phyloP scores from a whole-genome alignment of 2,329 filamentous ascomycete species.

The Curvularia spicifera region DNA sequence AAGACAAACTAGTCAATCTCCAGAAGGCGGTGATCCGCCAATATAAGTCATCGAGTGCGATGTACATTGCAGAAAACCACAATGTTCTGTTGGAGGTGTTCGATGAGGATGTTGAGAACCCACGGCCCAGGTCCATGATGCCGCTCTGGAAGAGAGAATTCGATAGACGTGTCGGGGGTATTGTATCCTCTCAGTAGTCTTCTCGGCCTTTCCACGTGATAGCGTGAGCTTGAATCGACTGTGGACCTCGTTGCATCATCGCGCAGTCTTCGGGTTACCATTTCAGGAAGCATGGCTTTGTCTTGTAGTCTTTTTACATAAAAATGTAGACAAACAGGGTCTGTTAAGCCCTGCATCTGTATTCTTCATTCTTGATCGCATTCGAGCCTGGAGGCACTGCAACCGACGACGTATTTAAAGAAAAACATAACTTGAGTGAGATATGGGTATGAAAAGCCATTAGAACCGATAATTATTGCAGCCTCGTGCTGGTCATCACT shows the following conservation, averaged over 20 bases:
- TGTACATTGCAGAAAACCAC: conserved; percentile 23
- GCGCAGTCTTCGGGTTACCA: background rate
- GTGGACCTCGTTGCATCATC: background rate
- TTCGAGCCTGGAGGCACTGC: background rate
- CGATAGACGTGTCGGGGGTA: conserved; percentile 29
- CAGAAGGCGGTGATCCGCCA: conserved; percentile 36
- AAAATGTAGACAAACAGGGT: background rate
- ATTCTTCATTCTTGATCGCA: background rate
- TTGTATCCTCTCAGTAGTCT: conserved; percentile 18
- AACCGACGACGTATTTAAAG: background rate
- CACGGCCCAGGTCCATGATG: conserved; percentile 35
- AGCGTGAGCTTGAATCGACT: background rate
- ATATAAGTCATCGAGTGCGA: conserved; percentile 27
- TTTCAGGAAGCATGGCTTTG: background rate
- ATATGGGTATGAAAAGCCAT: background rate
- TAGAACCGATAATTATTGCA: background rate
- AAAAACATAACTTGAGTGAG: background rate
- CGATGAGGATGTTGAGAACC: conserved; percentile 18
- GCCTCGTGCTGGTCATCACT: background rate
- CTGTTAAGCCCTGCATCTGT: background rate
- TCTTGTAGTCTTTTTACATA: background rate
- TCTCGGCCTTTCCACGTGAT: background rate
- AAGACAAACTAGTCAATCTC: conserved; percentile 26
- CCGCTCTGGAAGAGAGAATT: conserved; percentile 45
- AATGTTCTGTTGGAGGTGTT: conserved; percentile 34